A percentile compares a stretch with the other conserved stretches of the same genome.
These are phyloP conservation scores for Eimeria sp. DNA, from an alignment of 169 alveolate genomes.

Conservation along the genomic window DNA sequence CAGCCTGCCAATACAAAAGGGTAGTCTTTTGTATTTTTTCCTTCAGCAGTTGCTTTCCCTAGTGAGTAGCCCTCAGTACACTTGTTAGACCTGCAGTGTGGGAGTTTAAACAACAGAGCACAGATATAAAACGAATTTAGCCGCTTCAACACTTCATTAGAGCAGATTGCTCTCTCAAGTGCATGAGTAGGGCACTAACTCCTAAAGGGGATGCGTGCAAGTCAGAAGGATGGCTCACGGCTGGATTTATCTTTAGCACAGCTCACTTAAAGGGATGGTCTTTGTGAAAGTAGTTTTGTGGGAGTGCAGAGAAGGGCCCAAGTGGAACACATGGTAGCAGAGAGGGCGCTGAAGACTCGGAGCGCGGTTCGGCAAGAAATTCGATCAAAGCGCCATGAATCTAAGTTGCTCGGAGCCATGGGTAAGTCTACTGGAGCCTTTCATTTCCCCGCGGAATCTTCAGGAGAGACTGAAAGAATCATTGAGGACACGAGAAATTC, in stretches of 20 bases:
- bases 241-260: neutral
- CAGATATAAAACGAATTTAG: no score
- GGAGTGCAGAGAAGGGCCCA: neutral
- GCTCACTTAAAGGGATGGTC: no score
- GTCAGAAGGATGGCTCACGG: neutral
- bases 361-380: conserved; percentile 56
- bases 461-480: neutral
- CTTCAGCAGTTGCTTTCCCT: neutral
- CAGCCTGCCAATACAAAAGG: neutral
- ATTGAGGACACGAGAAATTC: neutral
- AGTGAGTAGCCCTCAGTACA: neutral
- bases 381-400: conserved; percentile 9
- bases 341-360: conserved; percentile 19
- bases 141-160: neutral
- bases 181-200: neutral
- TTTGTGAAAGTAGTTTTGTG: neutral
- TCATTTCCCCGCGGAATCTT: neutral
- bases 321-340: conserved; percentile 15
- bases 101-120: neutral
- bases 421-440: neutral
- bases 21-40: neutral
- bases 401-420: neutral
- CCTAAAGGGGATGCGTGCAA: neutral
- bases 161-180: neutral
- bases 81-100: neutral